Base-by-base conservation (phyloP, 1,139 yeast species). In the Hemisphaericaspora lyxosophila region DNA sequence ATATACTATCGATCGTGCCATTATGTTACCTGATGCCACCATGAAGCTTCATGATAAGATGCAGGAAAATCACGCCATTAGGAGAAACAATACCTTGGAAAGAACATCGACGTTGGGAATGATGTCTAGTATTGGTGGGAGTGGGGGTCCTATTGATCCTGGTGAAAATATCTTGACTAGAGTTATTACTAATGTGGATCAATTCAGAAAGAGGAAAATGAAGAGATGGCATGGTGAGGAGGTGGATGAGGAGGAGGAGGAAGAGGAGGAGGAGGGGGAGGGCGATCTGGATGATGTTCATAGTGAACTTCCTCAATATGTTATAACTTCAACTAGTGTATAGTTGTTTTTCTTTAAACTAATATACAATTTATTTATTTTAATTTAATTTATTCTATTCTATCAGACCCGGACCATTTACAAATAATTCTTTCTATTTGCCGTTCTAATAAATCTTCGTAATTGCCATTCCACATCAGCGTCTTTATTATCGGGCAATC, bases 381-480 rank as follows among this genome's bases (percentile, higher is more conserved):
- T 13, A 11, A 17, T 28, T 28, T 12, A 28, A n/a, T 28, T 14
- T 14, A 16, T 18, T 6, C 3, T 9, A 3, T 13, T 15, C 8
- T 26, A 13, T 16, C 13, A 26, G n/a, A 6, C 7, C 12, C 12
- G 12, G 17, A 11, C 14, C 14, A 33, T 23, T 33, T 51, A 55
- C 49, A 92, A 69, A 59, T 90, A 89, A 59, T 89, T 94, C 70
- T 92, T 92, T 64, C 96, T 82, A 62, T 85, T 89, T 17, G 96
- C 97, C 23, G 98, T 92, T 58, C 97, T 78, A 37, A 89, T 88
- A 54, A 90, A 92, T 52, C 97, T 81, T 61, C 95, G 78, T 52
- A 87, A 70, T 67, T 87, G 88, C 98, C 98, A 92, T 62, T 92
- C 99, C 22, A 88, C 81, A 55, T 92, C 98, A n/a, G 97, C 96